A percentile compares a stretch with the other conserved stretches of the same genome.
phyloP scores from a whole-genome alignment of 176 grass and related monocot species.

The Hordeum vulgare region MorexV3_pseudomolecules_assembly NC_058524.1:104868604-104869103 shows the following conservation, averaged over 20 bases:
- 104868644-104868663: slow-evolving; percentile 77
- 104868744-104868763: slow-evolving; percentile 91
- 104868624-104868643: slow-evolving; percentile 87
- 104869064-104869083: neutral
- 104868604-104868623: slow-evolving; percentile 90
- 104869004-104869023: neutral
- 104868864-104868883: slow-evolving; percentile 75
- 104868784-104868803: slow-evolving; percentile 86
- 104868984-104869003: slow-evolving; percentile 43
- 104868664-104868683: slow-evolving; percentile 91
- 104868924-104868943: slow-evolving; percentile 80
- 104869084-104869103: neutral
- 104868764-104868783: slow-evolving; percentile 80
- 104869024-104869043: neutral
- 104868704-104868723: slow-evolving; percentile 85
- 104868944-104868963: slow-evolving; percentile 72
- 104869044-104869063: neutral
- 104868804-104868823: slow-evolving; percentile 71
- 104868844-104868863: slow-evolving; percentile 84
- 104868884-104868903: slow-evolving; percentile 78
- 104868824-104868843: slow-evolving; percentile 89
- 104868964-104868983: slow-evolving; percentile 86
- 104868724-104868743: slow-evolving; percentile 74
- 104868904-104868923: slow-evolving; percentile 84
- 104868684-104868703: slow-evolving; percentile 75